Base-by-base conservation (phyloP, 257 asterid species). In the Salvia rosmarinus region DNA sequence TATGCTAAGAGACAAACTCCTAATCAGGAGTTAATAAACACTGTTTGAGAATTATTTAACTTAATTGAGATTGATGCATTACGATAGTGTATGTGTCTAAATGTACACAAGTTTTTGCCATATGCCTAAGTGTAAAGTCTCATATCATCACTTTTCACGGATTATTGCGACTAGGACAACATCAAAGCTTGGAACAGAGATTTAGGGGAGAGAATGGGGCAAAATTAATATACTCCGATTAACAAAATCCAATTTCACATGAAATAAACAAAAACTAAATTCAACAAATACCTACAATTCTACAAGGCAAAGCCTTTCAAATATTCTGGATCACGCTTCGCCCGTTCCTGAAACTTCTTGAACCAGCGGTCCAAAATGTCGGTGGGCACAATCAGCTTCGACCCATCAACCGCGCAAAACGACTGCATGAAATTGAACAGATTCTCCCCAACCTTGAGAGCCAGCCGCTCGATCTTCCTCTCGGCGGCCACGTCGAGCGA, bases 341-440 rank as follows among this genome's bases (percentile, higher is more conserved):
- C 95, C 81, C 92, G 80, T 52, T 93, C 97, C 79, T 88, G 99
- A 68, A 94, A 89, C 87, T 89, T 94, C 98, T 89, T 91, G 75
- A 94, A 94, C 99, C 99, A 94, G 23, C 98, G 80, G 66, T 89
- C 96, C 86, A 94, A 50, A 50, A 94, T 89, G 85, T 94, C 99
- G 90, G 83, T 94, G 6, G 99, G 99, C 81, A 94, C 99, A 20
- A 91, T 82, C 40, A 94, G 87, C 85, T 83, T 91, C 70, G 91
- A 85, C 21, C 99, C 96, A 59, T 94, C 99, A 1, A 91, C 96
- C 13, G 93, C 97, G 61, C 99, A 91, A 73, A 94, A 89, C 14
- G 99, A 91, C 86, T 94, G 96, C 97, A 91, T 91, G 64, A 94
- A 94, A 72, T 94, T 91, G 81, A 94, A 94, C 82, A 94, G 66